Evolutionary conservation across 1,284 basidiomycete species (phyloP).

Genomic region (Pseudozyma tsukubaensis): DNA sequence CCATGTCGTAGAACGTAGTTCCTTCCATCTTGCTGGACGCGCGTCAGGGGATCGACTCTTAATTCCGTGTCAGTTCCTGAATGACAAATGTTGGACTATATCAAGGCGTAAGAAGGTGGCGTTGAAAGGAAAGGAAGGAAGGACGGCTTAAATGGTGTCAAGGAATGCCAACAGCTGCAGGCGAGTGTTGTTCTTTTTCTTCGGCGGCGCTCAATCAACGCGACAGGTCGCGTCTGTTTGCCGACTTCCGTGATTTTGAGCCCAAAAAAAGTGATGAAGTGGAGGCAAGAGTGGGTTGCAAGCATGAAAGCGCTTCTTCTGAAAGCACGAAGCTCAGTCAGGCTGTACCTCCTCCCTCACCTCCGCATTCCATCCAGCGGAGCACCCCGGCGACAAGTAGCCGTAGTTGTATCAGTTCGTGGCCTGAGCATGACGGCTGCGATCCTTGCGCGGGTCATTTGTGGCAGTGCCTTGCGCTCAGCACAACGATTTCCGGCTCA

Average conservation of each 20-base stretch:
- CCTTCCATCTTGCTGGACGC: conserved; percentile 20
- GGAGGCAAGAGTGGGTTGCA: background rate
- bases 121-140: too few relatives aligned
- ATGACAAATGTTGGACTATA: background rate
- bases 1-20: conserved; percentile 25
- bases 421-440: too few relatives aligned
- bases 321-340: too few relatives aligned
- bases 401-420: too few relatives aligned
- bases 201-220: conserved; percentile 6
- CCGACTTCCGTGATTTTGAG: conserved; percentile 27
- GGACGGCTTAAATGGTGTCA: background rate
- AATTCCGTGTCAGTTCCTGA: background rate
- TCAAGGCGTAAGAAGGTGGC: background rate
- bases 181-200: conserved; percentile 34
- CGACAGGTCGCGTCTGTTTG: conserved; percentile 16
- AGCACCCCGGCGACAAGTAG: background rate
- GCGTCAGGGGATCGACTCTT: background rate
- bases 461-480: too few relatives aligned
- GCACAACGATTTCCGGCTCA: too few relatives aligned
- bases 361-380: background rate
- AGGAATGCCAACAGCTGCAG: background rate
- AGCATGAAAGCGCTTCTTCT: too few relatives aligned
- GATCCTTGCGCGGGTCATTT: too few relatives aligned
- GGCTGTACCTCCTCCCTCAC: too few relatives aligned
- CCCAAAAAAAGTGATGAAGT: background rate